phyloP scores from a whole-genome alignment of 495 filamentous ascomycete species.

The Neurospora tetraspora region DNA sequence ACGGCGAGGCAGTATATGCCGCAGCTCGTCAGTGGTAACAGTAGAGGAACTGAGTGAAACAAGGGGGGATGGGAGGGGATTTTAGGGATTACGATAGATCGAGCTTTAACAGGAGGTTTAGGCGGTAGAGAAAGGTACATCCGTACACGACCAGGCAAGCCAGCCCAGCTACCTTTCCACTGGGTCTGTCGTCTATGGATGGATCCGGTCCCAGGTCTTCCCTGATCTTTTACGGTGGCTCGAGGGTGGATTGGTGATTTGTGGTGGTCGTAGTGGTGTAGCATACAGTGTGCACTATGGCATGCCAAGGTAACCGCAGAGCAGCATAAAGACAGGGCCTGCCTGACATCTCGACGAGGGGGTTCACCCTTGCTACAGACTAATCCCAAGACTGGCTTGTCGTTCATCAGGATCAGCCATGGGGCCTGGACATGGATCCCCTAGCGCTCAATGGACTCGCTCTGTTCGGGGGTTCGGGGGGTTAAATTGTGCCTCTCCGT shows the following conservation, averaged over 20 bases:
- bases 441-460: neutral
- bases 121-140: neutral
- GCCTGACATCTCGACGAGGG: slow-evolving; percentile 8
- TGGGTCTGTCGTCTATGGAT: neutral
- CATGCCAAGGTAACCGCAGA: neutral
- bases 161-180: neutral
- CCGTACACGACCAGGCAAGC: neutral
- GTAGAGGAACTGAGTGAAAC: neutral
- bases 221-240: neutral
- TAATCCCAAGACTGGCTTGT: slow-evolving; percentile 4
- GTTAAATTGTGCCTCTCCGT: neutral
- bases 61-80: neutral
- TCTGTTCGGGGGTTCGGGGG: neutral
- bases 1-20: neutral
- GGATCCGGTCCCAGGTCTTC: neutral
- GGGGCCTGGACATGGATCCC: neutral
- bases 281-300: neutral
- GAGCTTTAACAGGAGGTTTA: neutral
- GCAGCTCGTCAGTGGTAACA: neutral
- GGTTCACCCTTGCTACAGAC: slow-evolving; percentile 10
- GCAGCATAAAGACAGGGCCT: slow-evolving; percentile 4
- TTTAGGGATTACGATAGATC: neutral
- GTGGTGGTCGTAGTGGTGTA: neutral
- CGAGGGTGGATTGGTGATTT: neutral
- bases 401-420: slow-evolving; percentile 10